These are phyloP conservation scores for Verticillium zaregamsianum DNA, from an alignment of 2,329 filamentous ascomycete species.

Conservation along the genomic window DNA sequence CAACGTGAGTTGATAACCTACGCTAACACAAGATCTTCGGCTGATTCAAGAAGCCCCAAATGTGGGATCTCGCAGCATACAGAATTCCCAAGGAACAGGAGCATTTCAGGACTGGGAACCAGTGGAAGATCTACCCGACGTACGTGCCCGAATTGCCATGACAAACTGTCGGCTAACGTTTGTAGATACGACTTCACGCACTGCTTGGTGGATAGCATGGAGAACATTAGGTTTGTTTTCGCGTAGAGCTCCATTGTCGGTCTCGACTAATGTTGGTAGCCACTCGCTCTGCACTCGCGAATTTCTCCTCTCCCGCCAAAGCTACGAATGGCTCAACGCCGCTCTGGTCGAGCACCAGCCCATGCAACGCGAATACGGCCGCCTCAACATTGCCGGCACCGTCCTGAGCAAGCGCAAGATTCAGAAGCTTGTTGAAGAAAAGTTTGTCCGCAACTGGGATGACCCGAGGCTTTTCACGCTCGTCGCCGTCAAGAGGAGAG, in stretches of 20 bases:
- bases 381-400: conserved; percentile 77
- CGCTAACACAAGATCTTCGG: neutral
- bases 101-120: conserved; percentile 74
- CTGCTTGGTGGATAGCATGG: conserved; percentile 88
- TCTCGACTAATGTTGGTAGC: conserved; percentile 34
- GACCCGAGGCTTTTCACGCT: conserved; percentile 88
- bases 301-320: conserved; percentile 78
- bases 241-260: neutral
- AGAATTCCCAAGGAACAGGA: conserved; percentile 67
- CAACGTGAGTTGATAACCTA: conserved; percentile 41
- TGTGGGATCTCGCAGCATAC: conserved; percentile 95
- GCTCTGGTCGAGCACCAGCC: conserved; percentile 79
- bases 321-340: conserved; percentile 88
- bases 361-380: conserved; percentile 84
- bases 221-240: conserved; percentile 55
- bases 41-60: conserved; percentile 65
- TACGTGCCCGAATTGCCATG: neutral
- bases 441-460: conserved; percentile 83
- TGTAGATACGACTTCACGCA: conserved; percentile 76
- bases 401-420: conserved; percentile 86
- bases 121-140: conserved; percentile 92
- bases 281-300: conserved; percentile 93
- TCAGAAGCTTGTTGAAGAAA: conserved; percentile 70
- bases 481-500: conserved; percentile 76
- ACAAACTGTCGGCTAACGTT: neutral